Conservation (phyloP, 371 early-diverging fungal species). For the Mucor indicus region DNA sequence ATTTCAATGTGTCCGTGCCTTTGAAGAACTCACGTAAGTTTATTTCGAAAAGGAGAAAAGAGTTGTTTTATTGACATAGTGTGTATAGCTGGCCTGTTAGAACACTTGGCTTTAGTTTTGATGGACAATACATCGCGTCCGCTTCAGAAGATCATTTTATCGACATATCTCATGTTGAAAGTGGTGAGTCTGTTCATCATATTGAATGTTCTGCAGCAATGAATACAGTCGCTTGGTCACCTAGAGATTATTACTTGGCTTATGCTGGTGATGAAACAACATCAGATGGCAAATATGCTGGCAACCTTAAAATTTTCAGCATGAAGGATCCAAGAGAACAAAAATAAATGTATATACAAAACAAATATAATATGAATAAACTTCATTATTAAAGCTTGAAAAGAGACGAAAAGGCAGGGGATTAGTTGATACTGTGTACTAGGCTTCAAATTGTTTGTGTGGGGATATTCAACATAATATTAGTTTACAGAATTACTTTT, state of each 20-base stretch:
- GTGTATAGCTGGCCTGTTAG: slow-evolving; percentile 74
- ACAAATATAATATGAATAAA: no score
- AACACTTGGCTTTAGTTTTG: slow-evolving; percentile 80
- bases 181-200: slow-evolving; percentile 70
- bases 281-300: slow-evolving; percentile 43
- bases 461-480: no score
- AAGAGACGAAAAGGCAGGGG: no score
- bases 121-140: slow-evolving; percentile 81
- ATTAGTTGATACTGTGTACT: no score
- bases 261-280: slow-evolving; percentile 77
- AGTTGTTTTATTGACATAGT: background rate
- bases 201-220: slow-evolving; percentile 69
- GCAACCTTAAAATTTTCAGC: slow-evolving; percentile 46
- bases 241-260: slow-evolving; percentile 72
- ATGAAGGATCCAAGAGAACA: slow-evolving; percentile 36
- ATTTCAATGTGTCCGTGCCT: slow-evolving; percentile 61
- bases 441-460: no score
- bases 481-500: no score
- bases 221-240: slow-evolving; percentile 86
- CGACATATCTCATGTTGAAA: slow-evolving; percentile 80
- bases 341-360: no score
- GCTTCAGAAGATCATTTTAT: slow-evolving; percentile 80
- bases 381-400: no score
- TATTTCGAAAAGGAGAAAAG: background rate
- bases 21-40: slow-evolving; percentile 68